Base-by-base conservation (phyloP, 106 monocot genomes). In the Agapanthus africanus region DNA sequence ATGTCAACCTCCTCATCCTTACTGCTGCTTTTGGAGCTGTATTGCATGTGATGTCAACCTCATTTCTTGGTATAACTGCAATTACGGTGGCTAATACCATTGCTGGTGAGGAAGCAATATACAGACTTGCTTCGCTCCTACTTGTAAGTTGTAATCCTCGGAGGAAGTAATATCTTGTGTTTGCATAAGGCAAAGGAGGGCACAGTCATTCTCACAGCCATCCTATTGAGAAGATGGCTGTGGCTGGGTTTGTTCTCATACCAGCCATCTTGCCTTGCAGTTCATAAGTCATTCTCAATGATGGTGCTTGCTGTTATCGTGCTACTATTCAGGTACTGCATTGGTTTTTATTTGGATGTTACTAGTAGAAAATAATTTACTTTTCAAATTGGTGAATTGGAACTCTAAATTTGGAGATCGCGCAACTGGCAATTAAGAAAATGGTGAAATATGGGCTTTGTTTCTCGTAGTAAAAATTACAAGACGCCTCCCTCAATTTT, bases 211-310 rank as follows among this genome's bases (percentile, higher is more conserved):
- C 93, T n/a, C 93, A 90, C 71, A 80, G 79, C 78, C 87, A 94
- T 60, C 80, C 90, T 6, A 94, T 94, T 90, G 93, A 94, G 80
- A 94, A 87, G 67, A 90, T 94, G 93, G 93, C 93, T 42, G 90
- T 94, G 32, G 93, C 93, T 56, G 90, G 93, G 18, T 84, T 94
- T 62, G 84, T 94, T 70, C 90, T 94, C 50, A 81, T 94, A 14
- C 93, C 93, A 0, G 93, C 93, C 65, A 66, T 94, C 35, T 90
- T 90, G 68, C 93, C 93, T 37, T 94, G 93, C 90, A 25, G 93
- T 94, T 76, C 89, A 89, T 31, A 90, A 90, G 63, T 94, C 93
- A 23, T 84, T 81, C 19, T 90, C 93, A 35, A 94, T 94, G 93
- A 84, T 94, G 90, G 73, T 90, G 72, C 82, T 87, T 70, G 93